Evolutionary conservation across 129 eudicot genomes (phyloP).

Genomic region (Artemisia annua): DNA sequence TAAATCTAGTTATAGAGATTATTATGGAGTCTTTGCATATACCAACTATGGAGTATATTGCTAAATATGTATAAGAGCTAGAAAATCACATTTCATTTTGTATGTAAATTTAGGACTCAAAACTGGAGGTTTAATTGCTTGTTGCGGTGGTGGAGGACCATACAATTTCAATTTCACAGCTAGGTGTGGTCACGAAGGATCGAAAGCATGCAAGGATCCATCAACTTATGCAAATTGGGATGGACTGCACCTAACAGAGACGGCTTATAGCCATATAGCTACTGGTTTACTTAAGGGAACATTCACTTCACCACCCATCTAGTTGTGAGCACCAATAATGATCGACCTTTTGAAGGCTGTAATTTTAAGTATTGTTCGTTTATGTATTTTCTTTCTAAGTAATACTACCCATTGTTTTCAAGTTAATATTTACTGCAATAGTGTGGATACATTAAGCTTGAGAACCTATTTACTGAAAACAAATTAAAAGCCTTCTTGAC

Average conservation of each 20-base stretch:
- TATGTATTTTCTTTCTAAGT: no score
- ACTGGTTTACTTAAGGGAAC: conserved; percentile 55
- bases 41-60: no score
- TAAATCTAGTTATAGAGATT: no score
- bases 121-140: conserved; percentile 50
- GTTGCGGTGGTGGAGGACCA: conserved; percentile 88
- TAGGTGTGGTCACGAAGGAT: conserved; percentile 67
- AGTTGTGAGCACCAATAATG: not conserved
- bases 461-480: no score
- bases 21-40: no score
- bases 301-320: conserved; percentile 51
- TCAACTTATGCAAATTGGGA: conserved; percentile 64
- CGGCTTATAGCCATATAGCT: conserved; percentile 57
- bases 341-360: no score
- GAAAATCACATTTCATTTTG: not conserved
- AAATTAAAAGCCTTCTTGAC: no score
- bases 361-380: no score
- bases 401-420: no score
- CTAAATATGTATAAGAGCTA: not conserved
- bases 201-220: conserved; percentile 49
- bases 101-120: conserved; percentile 42
- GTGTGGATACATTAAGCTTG: no score
- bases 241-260: conserved; percentile 69
- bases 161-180: conserved; percentile 70
- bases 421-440: no score